A percentile compares a stretch with the other conserved stretches of the same genome.
Evolutionary conservation across 768 basidiomycete genomes (phyloP).

Genomic region (Pseudohyphozyma bogoriensis): DNA sequence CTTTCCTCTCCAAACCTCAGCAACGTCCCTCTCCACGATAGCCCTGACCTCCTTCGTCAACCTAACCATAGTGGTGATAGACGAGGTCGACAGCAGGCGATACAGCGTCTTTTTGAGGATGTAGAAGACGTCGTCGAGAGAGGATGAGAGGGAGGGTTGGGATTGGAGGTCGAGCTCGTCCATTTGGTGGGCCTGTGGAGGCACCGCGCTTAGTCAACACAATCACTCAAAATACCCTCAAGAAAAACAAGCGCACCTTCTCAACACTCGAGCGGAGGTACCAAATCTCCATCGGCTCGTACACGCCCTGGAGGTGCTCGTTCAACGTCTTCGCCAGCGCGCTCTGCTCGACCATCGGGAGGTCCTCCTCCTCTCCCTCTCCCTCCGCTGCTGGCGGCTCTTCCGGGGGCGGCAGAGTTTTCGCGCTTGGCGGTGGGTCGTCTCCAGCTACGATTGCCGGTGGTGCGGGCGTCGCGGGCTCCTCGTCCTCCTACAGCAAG

Average conservation of each 20-base stretch:
- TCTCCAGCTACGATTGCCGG: constrained; percentile 2
- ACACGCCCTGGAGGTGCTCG: constrained; percentile 56
- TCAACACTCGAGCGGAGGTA: constrained; percentile 76
- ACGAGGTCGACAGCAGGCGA: constrained; percentile 60
- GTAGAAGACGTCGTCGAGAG: constrained; percentile 83
- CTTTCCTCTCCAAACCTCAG: constrained; percentile 66
- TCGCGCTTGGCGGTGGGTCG: constrained; percentile 12
- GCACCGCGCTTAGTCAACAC: neutral
- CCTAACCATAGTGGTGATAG: constrained; percentile 50
- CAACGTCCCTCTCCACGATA: constrained; percentile 72
- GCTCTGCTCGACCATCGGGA: constrained; percentile 22
- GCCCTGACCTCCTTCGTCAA: constrained; percentile 45
- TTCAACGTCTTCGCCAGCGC: constrained; percentile 7
- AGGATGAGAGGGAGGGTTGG: constrained; percentile 43
- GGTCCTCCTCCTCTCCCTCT: neutral
- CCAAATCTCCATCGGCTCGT: constrained; percentile 84
- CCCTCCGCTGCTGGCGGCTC: too few relatives aligned
- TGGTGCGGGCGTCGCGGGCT: constrained; percentile 9
- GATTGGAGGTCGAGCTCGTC: constrained; percentile 63
- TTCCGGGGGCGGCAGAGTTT: too few relatives aligned
- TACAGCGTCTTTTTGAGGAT: constrained; percentile 75
- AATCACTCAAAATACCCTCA: too few relatives aligned
- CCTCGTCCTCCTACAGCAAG: constrained; percentile 23
- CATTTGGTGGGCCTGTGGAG: constrained; percentile 70
- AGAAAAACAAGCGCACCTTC: constrained; percentile 50